Evolutionary conservation across 768 basidiomycete species (phyloP).

Genomic region (Terana coerulea): DNA sequence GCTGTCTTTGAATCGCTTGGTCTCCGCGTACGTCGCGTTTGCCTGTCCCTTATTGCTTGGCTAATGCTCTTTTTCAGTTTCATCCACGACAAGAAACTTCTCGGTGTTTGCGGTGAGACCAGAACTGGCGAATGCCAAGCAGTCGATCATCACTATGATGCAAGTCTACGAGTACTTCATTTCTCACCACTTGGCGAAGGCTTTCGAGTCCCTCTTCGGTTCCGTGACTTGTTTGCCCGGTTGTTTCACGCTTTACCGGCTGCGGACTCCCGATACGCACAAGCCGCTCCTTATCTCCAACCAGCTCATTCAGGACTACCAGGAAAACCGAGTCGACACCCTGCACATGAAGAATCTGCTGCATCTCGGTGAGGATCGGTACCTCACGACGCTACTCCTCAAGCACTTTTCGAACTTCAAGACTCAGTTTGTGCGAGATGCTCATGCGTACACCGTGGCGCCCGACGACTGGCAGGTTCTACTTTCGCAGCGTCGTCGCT

Average conservation of each 20-base stretch:
- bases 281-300: conserved; percentile 93
- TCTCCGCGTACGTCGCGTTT: conserved; percentile 74
- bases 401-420: conserved; percentile 95
- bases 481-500: conserved; percentile 94
- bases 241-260: conserved; percentile 97
- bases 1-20: conserved; percentile 81
- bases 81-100: conserved; percentile 93
- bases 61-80: conserved; percentile 48
- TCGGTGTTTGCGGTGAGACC: conserved; percentile 96
- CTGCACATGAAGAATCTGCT: conserved; percentile 98
- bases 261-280: conserved; percentile 92
- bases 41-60: background rate
- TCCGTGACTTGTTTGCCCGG: conserved; percentile 98
- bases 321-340: conserved; percentile 95
- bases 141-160: conserved; percentile 96
- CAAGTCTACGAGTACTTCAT: conserved; percentile 99
- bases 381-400: conserved; percentile 90
- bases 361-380: conserved; percentile 98
- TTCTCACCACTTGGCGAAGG: conserved; percentile 98
- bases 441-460: conserved; percentile 91
- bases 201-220: conserved; percentile 94
- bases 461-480: conserved; percentile 95
- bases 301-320: conserved; percentile 87
- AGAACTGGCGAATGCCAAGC: conserved; percentile 88
- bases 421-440: conserved; percentile 93